A percentile compares a stretch with the other conserved stretches of the same genome.
Conservation (phyloP, 768 basidiomycete genomes). For the Guyanaporus albipodus region DNA sequence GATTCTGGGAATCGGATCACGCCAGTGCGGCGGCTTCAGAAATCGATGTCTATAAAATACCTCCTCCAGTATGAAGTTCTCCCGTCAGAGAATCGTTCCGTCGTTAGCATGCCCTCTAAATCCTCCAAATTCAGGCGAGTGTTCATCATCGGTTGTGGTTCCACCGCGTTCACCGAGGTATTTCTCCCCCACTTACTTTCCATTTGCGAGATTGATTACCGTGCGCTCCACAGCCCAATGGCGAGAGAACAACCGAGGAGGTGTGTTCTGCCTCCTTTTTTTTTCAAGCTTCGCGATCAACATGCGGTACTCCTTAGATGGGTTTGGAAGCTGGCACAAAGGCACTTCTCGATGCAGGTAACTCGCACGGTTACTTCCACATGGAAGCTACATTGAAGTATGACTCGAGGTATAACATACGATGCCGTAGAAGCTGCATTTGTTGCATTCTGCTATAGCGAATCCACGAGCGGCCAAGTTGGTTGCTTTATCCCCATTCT, state of each 20-base stretch:
- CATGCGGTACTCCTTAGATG: neutral
- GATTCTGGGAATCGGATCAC: no score
- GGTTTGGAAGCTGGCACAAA: slow-evolving; percentile 70
- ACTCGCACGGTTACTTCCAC: no score
- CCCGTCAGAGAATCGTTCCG: no score
- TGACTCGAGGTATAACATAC: slow-evolving; percentile 64
- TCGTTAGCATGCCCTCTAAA: no score
- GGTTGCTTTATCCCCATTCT: neutral
- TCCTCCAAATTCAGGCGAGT: slow-evolving; percentile 25
- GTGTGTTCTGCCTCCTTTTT: slow-evolving; percentile 30
- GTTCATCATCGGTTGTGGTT: slow-evolving; percentile 71
- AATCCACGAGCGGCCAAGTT: slow-evolving; percentile 73
- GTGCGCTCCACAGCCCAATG: slow-evolving; percentile 50
- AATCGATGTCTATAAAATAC: no score
- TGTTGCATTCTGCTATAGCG: slow-evolving; percentile 75
- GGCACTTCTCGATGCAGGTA: slow-evolving; percentile 78
- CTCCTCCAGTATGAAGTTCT: no score
- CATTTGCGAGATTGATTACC: neutral
- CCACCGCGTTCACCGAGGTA: slow-evolving; percentile 77
- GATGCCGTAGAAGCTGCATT: slow-evolving; percentile 67
- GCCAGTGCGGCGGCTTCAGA: no score
- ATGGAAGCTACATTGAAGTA: no score
- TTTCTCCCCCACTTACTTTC: neutral
- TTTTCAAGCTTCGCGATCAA: neutral
- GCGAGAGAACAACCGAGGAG: slow-evolving; percentile 59